These are phyloP conservation scores for Phytophthora hybrid DNA, from an alignment of 352 stramenopile species.

Conservation along the genomic window DNA sequence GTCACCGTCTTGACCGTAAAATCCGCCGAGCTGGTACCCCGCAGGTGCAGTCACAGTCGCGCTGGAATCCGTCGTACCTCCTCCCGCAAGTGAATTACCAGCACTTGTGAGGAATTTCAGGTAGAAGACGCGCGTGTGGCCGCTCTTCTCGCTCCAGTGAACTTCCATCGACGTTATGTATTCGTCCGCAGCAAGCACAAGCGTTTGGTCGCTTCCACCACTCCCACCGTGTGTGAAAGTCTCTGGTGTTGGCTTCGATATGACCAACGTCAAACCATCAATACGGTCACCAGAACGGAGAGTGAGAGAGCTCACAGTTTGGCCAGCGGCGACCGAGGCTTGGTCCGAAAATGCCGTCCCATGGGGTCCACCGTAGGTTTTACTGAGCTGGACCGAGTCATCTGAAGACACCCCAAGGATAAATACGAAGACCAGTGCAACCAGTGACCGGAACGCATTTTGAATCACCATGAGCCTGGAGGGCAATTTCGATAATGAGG, in stretches of 20 bases:
- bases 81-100: slow-evolving; percentile 18
- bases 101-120: slow-evolving; percentile 29
- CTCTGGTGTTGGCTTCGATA: slow-evolving; percentile 14
- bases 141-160: slow-evolving; percentile 31
- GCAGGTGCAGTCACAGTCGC: slow-evolving; percentile 14
- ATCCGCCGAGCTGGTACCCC: slow-evolving; percentile 27
- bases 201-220: slow-evolving; percentile 19
- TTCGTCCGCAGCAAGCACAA: slow-evolving; percentile 19
- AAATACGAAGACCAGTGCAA: slow-evolving; percentile 1
- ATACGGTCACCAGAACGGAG: slow-evolving; percentile 29
- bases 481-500: slow-evolving; percentile 12
- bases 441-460: background rate
- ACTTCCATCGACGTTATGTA: slow-evolving; percentile 35
- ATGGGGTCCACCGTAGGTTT: slow-evolving; percentile 32
- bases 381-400: slow-evolving; percentile 26
- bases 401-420: slow-evolving; percentile 11
- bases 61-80: slow-evolving; percentile 19
- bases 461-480: background rate
- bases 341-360: slow-evolving; percentile 28
- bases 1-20: slow-evolving; percentile 26
- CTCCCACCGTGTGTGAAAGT: slow-evolving; percentile 26
- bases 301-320: slow-evolving; percentile 27
- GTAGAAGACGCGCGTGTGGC: slow-evolving; percentile 30
- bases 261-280: slow-evolving; percentile 25
- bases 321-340: slow-evolving; percentile 20